Evolutionary conservation across 257 asterid genomes (phyloP).

Genomic region (Primulina tabacum): DNA sequence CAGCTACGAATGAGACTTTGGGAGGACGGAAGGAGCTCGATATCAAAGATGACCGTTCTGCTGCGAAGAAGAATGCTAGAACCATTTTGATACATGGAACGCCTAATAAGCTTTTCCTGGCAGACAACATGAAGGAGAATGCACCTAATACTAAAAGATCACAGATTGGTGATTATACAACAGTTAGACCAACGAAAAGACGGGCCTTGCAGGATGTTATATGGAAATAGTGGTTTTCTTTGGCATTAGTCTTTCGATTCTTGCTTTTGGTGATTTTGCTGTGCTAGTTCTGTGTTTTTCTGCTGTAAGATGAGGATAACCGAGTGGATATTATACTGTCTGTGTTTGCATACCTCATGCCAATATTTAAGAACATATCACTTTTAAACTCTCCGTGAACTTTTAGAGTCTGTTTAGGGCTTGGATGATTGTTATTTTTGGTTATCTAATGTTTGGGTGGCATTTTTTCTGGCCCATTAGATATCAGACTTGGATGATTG

Average conservation of each 20-base stretch:
- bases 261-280: not conserved
- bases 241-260: not conserved
- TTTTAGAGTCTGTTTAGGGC: too few species aligned
- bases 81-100: slow-evolving; percentile 69
- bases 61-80: slow-evolving; percentile 40
- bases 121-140: slow-evolving; percentile 65
- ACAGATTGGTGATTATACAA: slow-evolving; percentile 38
- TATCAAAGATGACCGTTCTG: slow-evolving; percentile 7
- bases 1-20: slow-evolving; percentile 19
- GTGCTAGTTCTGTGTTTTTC: not conserved
- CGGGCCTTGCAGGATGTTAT: slow-evolving; percentile 46
- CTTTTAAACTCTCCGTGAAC: not conserved
- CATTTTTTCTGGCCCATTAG: too few species aligned
- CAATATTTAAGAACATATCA: not conserved
- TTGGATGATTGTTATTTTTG: too few species aligned
- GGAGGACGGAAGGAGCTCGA: slow-evolving; percentile 20
- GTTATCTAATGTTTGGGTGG: too few species aligned
- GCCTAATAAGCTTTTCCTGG: slow-evolving; percentile 41
- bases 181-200: slow-evolving; percentile 53
- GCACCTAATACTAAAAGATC: slow-evolving; percentile 33
- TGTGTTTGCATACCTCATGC: not conserved
- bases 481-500: too few species aligned
- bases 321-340: not conserved
- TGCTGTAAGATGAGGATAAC: not conserved
- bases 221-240: slow-evolving; percentile 29